phyloP scores from a whole-genome alignment of 1,139 yeast species.

The Yamadazyma dushanensis region DNA sequence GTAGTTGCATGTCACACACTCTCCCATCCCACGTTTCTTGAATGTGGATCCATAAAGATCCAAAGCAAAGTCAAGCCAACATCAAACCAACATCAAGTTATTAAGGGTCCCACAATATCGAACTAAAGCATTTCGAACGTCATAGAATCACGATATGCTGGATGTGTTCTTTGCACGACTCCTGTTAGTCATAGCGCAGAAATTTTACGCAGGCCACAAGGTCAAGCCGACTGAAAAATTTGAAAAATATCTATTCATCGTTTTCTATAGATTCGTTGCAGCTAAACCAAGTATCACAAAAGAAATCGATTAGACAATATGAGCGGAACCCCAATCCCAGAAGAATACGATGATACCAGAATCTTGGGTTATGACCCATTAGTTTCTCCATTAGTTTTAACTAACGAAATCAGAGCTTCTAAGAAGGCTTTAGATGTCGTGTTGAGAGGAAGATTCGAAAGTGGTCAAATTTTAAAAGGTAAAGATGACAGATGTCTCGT shows the following conservation, averaged over 20 bases:
- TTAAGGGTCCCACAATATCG: too few species aligned
- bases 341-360: constrained; percentile 84
- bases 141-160: not conserved
- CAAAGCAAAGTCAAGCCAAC: too few species aligned
- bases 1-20: too few species aligned
- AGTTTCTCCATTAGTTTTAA: constrained; percentile 83
- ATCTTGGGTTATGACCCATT: constrained; percentile 89
- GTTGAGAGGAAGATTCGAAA: constrained; percentile 71
- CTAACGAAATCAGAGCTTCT: constrained; percentile 74
- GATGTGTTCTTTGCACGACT: not conserved
- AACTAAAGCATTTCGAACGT: too few species aligned
- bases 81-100: too few species aligned
- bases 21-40: too few species aligned
- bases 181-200: not conserved
- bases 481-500: constrained; percentile 80
- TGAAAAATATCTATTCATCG: not conserved
- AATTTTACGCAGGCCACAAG: not conserved
- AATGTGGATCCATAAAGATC: too few species aligned
- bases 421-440: constrained; percentile 65
- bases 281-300: not conserved
- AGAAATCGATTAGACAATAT: constrained; percentile 16
- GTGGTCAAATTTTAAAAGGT: constrained; percentile 69
- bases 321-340: constrained; percentile 58
- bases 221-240: constrained; percentile 2
- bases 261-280: constrained; percentile 1